A percentile compares a stretch with the other conserved stretches of the same genome.
These are phyloP conservation scores for Fusarium abutilonis DNA, from an alignment of 2,329 filamentous ascomycete genomes.

Conservation along the genomic window DNA sequence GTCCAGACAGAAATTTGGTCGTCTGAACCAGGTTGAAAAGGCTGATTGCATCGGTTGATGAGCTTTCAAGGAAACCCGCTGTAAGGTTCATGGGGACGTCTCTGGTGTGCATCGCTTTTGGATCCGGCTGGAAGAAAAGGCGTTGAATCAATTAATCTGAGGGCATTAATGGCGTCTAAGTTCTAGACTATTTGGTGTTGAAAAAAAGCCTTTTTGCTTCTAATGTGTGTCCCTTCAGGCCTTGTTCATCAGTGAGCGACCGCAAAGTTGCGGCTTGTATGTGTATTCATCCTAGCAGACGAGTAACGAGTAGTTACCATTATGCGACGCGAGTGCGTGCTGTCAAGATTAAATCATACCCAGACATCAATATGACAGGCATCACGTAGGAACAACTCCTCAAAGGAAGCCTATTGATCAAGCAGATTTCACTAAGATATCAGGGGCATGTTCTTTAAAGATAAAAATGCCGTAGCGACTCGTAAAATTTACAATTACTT, in stretches of 20 bases:
- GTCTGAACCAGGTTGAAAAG: conserved; percentile 4
- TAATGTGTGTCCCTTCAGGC: background rate
- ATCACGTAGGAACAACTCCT: background rate
- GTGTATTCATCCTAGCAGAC: background rate
- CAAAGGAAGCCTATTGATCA: background rate
- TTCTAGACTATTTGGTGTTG: conserved; percentile 26
- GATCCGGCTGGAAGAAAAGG: conserved; percentile 15
- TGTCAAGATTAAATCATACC: too few species aligned
- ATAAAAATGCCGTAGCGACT: conserved; percentile 13
- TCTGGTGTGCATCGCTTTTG: conserved; percentile 16
- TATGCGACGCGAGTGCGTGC: conserved; percentile 2
- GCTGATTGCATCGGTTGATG: background rate
- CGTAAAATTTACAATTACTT: conserved; percentile 32
- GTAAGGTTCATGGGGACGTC: background rate
- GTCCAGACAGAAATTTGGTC: background rate
- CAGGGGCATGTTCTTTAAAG: background rate
- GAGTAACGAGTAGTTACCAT: background rate
- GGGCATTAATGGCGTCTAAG: conserved; percentile 24
- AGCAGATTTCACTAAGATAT: background rate
- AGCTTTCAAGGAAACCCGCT: conserved; percentile 4
- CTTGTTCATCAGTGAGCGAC: background rate
- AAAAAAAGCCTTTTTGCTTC: conserved; percentile 15
- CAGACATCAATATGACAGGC: too few species aligned
- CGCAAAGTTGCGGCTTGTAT: conserved; percentile 27
- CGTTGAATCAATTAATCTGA: conserved; percentile 24